These are phyloP conservation scores for Hypomyces rosellus DNA, from an alignment of 2,329 filamentous ascomycete species.

Conservation along the genomic window DNA sequence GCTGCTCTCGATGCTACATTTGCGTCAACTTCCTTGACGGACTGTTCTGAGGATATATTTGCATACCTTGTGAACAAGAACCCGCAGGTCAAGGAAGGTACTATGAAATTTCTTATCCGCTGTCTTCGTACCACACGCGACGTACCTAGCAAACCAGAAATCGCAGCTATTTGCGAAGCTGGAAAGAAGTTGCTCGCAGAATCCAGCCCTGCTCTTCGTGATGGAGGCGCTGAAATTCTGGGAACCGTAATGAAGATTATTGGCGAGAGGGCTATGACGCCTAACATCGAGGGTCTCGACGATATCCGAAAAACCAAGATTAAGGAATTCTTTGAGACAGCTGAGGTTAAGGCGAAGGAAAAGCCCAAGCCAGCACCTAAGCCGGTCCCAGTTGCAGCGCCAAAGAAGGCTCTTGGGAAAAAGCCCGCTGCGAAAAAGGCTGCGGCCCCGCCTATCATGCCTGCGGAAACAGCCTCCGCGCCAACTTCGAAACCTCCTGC, in stretches of 20 bases:
- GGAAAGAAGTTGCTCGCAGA: slow-evolving; percentile 87
- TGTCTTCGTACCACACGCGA: slow-evolving; percentile 77
- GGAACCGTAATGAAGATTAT: slow-evolving; percentile 98
- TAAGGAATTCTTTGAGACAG: slow-evolving; percentile 78
- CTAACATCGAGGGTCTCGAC: slow-evolving; percentile 84
- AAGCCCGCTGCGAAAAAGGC: slow-evolving; percentile 40
- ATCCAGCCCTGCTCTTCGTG: slow-evolving; percentile 75
- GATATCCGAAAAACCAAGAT: slow-evolving; percentile 95
- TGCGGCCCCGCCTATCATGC: slow-evolving; percentile 25
- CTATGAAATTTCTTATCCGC: slow-evolving; percentile 86
- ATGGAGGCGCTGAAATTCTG: slow-evolving; percentile 84
- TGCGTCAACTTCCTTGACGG: slow-evolving; percentile 61
- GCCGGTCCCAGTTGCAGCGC: slow-evolving; percentile 40
- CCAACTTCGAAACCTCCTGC: slow-evolving; percentile 46
- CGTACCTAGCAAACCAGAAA: slow-evolving; percentile 78
- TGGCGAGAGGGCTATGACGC: slow-evolving; percentile 91
- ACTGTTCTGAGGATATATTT: slow-evolving; percentile 86
- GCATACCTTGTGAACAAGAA: slow-evolving; percentile 90
- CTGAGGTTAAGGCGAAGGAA: slow-evolving; percentile 42
- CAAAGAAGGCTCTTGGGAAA: slow-evolving; percentile 41
- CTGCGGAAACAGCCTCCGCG: slow-evolving; percentile 43
- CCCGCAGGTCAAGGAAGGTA: slow-evolving; percentile 93
- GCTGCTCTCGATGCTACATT: slow-evolving; percentile 72
- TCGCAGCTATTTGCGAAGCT: slow-evolving; percentile 77
- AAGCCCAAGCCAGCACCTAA: slow-evolving; percentile 77